These are phyloP conservation scores for Holtermanniella nyarrowii DNA, from an alignment of 768 basidiomycete genomes.

Conservation along the genomic window DNA sequence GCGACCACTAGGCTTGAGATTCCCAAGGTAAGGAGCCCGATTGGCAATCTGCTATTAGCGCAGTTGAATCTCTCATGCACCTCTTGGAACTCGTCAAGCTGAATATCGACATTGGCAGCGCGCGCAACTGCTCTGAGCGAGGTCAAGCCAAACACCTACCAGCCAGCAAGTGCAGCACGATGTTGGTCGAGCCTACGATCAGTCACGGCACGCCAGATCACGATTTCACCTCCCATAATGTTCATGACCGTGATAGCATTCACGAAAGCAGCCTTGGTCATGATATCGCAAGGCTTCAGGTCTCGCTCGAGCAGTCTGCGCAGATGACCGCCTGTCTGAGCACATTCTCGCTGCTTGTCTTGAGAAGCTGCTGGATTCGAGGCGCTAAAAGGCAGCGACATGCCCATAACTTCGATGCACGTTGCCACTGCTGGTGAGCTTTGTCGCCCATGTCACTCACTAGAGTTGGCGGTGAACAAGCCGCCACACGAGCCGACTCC, in stretches of 20 bases:
- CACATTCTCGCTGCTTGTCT: conserved; percentile 77
- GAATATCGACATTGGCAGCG: conserved; percentile 61
- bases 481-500: conserved; percentile 1
- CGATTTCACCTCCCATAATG: conserved; percentile 62
- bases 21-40: conserved; percentile 72
- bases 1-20: conserved; percentile 51
- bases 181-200: conserved; percentile 64
- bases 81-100: conserved; percentile 75
- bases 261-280: conserved; percentile 61
- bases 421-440: conserved; percentile 30
- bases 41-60: conserved; percentile 48
- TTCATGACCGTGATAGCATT: conserved; percentile 74
- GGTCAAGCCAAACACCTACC: background rate
- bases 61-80: background rate
- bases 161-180: conserved; percentile 15
- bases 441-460: background rate
- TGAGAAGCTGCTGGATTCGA: conserved; percentile 49
- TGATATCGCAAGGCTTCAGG: conserved; percentile 45
- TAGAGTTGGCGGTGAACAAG: conserved; percentile 61
- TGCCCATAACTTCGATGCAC: conserved; percentile 62
- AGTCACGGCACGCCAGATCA: conserved; percentile 17
- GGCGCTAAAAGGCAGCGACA: conserved; percentile 69
- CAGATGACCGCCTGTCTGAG: conserved; percentile 65
- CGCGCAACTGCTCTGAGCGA: conserved; percentile 49
- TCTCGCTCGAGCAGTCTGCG: conserved; percentile 64